Evolutionary conservation across 805 yeast species (phyloP).

Genomic region (Candida maesae): DNA sequence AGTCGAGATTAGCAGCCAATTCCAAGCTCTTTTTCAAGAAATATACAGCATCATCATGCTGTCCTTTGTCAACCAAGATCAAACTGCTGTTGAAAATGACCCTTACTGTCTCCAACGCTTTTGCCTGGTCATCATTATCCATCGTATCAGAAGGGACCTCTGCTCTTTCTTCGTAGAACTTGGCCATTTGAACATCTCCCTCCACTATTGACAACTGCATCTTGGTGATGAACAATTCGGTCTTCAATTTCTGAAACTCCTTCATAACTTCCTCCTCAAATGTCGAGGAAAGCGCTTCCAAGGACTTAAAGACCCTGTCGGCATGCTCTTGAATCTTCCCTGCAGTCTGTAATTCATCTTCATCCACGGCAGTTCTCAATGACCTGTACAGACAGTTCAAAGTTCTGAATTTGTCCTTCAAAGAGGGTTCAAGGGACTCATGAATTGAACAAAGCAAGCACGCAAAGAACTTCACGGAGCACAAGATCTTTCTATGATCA

Average conservation of each 20-base stretch:
- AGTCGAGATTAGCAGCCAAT: conserved; percentile 12
- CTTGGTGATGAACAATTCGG: conserved; percentile 31
- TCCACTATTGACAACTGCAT: conserved; percentile 30
- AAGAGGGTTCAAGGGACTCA: conserved; percentile 26
- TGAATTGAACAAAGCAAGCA: conserved; percentile 31
- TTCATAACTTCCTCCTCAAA: conserved; percentile 7
- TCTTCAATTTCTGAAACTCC: conserved; percentile 20
- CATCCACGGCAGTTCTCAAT: conserved; percentile 29
- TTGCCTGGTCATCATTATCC: conserved; percentile 15
- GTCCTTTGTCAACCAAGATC: conserved; percentile 15
- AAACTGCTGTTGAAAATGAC: conserved; percentile 32
- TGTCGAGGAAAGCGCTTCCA: conserved; percentile 20
- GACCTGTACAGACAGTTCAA: conserved; percentile 31
- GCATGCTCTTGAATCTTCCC: conserved; percentile 28
- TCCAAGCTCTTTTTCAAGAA: conserved; percentile 19
- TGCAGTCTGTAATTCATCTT: conserved; percentile 15
- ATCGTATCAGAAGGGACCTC: conserved; percentile 13
- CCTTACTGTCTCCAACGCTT: conserved; percentile 30
- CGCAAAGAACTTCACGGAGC: conserved; percentile 27
- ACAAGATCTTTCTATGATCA: conserved; percentile 11
- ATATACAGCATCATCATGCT: conserved; percentile 10
- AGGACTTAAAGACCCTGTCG: conserved; percentile 24
- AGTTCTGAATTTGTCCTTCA: conserved; percentile 27
- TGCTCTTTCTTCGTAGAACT: conserved; percentile 32
- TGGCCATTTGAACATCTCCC: conserved; percentile 35